Evolutionary conservation across 1,284 basidiomycete genomes (phyloP), one percentile per base, ranked within the genome.

Genomic region (Peniophora sp.): DNA sequence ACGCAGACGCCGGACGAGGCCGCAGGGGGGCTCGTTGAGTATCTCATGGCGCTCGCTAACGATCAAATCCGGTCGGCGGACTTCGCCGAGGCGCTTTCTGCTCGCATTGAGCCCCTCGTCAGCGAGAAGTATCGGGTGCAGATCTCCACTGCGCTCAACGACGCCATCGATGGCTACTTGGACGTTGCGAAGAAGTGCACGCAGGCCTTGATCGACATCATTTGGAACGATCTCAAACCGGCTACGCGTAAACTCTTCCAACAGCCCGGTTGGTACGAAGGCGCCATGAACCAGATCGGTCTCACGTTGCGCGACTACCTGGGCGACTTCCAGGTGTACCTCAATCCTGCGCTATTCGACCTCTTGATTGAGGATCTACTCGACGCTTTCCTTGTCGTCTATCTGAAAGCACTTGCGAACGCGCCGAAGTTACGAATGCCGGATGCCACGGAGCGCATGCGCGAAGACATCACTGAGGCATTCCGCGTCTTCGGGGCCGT

Each of bases 111-210:
- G 69, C 83, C 88, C 3, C 79, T 97, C 51, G 96, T 99, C 2
- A 92, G 88, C 15, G 86, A 91, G 60, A 98, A 98, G 71, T 98
- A 99, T 69, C 79, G 87, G 51, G 76, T 73, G 2, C 76, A 79
- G 10, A 97, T 99, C 61, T 82, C 81, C 55, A 92, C 95, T 60
- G 79, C 84, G 47, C 74, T 98, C 51, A 97, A 97, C 72, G 88
- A 95, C 58, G 94, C 95, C 15, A 97, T 99, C 61, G 96, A 99
- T 62, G 97, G 97, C 1, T 98, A 96, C 70, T 79, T 99, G 58
- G 97, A 99, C 68, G 92, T 99, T 18, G 94, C 94, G 52, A 98
- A 97, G 73, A 91, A 91, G 64, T 98, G 94, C 72, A 94, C 91
- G 14, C 91, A 96, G 60, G 87, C 90, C 1, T 78, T 99, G 48